Evolutionary conservation across 495 filamentous ascomycete species (phyloP), one percentile per base, ranked within the genome.

Genomic region (Penicillium turbatum): DNA sequence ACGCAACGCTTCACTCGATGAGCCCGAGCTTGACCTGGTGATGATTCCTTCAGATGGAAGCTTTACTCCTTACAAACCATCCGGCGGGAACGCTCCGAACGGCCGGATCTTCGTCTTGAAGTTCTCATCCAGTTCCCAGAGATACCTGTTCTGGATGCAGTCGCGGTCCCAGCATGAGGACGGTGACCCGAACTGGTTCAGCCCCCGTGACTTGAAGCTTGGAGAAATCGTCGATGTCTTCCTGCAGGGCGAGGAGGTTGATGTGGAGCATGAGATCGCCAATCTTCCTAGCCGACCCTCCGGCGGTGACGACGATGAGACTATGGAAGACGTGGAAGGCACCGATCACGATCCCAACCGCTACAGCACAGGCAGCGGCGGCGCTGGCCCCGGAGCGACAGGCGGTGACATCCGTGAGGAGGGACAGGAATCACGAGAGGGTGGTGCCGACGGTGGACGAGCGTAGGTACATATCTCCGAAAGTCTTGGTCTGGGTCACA

Each of bases 131-230:
- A 92, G 88, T 54, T 93, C 90, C 31, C 83, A 90, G 70, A 84
- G 91, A 47, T 82, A 97, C 67, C 79, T 97, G 27, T 99, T 96
- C 78, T 99, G 92, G 90, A 77, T 99, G 54, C 95, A 99, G 72
- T 89, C 86, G 6, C 91, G 89, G 64, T 77, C 82, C 8, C 90
- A 97, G 72, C 83, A 88, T 44, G 78, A 82, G 36, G 76, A 72
- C 55, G 85, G 87, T n/a, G 82, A 90, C 60, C 75, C 81, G 0
- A 79, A 79, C 70, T 91, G 82, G 79, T 90, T 92, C 73, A 92
- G 88, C 61, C 81, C 84, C 30, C 76, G 90, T 35, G 92, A 96
- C 65, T 68, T 83, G 30, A 89, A 85, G 72, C 80, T 95, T 52
- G 92, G 90, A 11, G 81, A 89, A 43, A 86, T 95, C 50, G 88